Base-by-base conservation (phyloP, 352 stramenopile species). In the Phytophthora podocarpi region DNA sequence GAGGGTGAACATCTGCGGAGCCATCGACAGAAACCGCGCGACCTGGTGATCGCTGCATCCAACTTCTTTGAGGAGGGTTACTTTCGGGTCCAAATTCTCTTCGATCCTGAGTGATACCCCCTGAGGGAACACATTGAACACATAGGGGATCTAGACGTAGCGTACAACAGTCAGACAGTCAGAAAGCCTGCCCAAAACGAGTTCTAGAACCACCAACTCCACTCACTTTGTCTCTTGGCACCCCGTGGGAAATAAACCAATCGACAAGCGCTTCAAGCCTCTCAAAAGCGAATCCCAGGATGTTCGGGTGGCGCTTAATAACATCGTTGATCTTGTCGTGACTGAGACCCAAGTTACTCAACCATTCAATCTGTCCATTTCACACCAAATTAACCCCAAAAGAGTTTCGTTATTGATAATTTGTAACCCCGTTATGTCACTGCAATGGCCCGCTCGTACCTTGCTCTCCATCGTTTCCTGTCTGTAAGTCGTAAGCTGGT, bases 121-220 rank as follows among this genome's bases (percentile, higher is more conserved):
- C 21, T 78, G 64, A 0, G 81, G 81, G 56, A 85, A 86, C 15
- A 87, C 54, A 10, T 59, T 67, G 35, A 87, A 72, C 20, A 89
- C 31, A 58, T 84, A 90, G n/a, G 67, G 45, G 13, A 90, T 71
- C 81, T 90, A 24, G 13, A 34, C 15, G 28, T 12, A 48, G 4
- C 2, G 20, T 20, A 36, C 16, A 59, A 15, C 18, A 35, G 8
- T 16, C 28, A 59, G 13, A 49, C 18, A 41, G 26, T 45, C n/a
- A 32, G 12, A 18, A 2, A 10, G 1, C 21, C 28, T n/a, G n/a
- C n/a, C n/a, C n/a, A n/a, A n/a, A n/a, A n/a, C 8, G 60, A 31
- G 11, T 12, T 41, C 15, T 31, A 23, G 4, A 64, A 16, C n/a
- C 21, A 58, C 4, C 10, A 51, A 46, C 2, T 37, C 6, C 13